These are phyloP conservation scores for Cordyceps fumosorosea DNA, from an alignment of 2,329 filamentous ascomycete species.

Conservation along the genomic window DNA sequence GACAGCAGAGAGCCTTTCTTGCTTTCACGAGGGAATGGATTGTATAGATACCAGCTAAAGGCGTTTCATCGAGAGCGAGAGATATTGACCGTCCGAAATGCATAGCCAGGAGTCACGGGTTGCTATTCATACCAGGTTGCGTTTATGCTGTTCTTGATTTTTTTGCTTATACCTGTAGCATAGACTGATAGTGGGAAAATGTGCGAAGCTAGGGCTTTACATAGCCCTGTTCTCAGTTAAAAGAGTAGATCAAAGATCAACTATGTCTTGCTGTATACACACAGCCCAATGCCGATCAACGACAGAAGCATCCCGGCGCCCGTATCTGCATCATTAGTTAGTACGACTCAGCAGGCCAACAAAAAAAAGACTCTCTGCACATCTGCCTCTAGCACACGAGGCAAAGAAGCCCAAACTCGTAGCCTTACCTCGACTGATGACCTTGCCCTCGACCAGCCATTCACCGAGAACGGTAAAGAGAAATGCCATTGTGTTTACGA, in stretches of 20 bases:
- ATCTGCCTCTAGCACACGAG: background rate
- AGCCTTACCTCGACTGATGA: conserved; percentile 68
- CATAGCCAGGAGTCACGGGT: conserved; percentile 6
- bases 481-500: conserved; percentile 90
- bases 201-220: background rate
- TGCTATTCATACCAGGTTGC: background rate
- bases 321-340: conserved; percentile 51
- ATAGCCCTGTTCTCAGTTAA: background rate
- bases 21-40: background rate
- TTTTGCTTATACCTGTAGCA: background rate
- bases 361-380: background rate
- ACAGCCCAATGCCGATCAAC: conserved; percentile 72
- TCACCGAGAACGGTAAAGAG: conserved; percentile 93
- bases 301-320: conserved; percentile 77
- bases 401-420: background rate
- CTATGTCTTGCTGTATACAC: conserved; percentile 59
- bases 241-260: background rate
- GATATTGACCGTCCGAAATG: conserved; percentile 10
- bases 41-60: background rate
- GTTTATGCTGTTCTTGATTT: background rate
- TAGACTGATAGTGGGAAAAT: background rate
- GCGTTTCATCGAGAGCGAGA: background rate
- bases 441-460: conserved; percentile 90
- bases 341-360: background rate
- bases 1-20: background rate